These are phyloP conservation scores for Aeminium ludgeri DNA, from an alignment of 495 filamentous ascomycete genomes.

Conservation along the genomic window DNA sequence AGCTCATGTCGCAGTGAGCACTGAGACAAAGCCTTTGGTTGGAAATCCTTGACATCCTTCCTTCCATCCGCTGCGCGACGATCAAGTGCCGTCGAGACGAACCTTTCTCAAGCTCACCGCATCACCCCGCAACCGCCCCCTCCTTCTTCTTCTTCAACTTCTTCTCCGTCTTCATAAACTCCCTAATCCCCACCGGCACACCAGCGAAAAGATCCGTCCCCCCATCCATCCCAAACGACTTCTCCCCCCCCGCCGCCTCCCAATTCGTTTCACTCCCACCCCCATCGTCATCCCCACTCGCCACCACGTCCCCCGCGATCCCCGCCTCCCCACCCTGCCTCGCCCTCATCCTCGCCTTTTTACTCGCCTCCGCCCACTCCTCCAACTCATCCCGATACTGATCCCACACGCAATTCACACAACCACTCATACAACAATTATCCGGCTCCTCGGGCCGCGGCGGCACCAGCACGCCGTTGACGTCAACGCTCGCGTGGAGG, in stretches of 20 bases:
- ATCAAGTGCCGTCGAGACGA: no score
- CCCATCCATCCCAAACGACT: conserved; percentile 14
- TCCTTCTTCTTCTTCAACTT: conserved; percentile 44
- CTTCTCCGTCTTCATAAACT: conserved; percentile 98
- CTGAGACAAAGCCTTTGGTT: no score
- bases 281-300: conserved; percentile 67
- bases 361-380: conserved; percentile 51
- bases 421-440: conserved; percentile 98
- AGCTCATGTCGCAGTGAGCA: no score
- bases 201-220: conserved; percentile 51
- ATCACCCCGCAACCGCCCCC: background rate
- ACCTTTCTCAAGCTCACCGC: no score
- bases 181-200: conserved; percentile 82
- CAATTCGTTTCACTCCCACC: conserved; percentile 56
- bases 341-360: conserved; percentile 35
- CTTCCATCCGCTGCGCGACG: no score
- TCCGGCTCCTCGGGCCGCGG: conserved; percentile 79
- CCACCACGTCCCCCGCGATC: conserved; percentile 24
- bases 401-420: conserved; percentile 97
- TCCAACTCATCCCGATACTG: conserved; percentile 78
- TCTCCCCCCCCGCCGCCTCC: conserved; percentile 28
- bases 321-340: conserved; percentile 21
- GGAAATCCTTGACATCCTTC: no score
- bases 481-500: conserved; percentile 36
- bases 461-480: conserved; percentile 70